Evolutionary conservation across 108 stramenopile species (phyloP).

Genomic region (Aurantiochytrium sp.): DNA sequence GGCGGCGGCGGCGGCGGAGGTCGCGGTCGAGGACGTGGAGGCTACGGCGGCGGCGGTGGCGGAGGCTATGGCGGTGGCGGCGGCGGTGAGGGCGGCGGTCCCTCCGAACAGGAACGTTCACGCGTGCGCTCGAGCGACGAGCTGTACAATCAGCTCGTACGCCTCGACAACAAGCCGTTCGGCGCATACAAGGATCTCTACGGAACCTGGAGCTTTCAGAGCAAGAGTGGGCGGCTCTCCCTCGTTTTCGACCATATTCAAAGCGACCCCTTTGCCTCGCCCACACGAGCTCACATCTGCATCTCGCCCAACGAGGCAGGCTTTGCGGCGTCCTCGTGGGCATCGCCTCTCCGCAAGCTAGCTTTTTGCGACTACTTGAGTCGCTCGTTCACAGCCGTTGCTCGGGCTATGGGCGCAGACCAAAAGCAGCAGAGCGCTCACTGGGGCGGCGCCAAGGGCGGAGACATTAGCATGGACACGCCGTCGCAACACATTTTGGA

Average conservation of each 20-base stretch:
- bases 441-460: conserved; percentile 77
- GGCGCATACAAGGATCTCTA: conserved; percentile 80
- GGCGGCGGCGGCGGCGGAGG: neutral
- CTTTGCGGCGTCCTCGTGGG: conserved; percentile 61
- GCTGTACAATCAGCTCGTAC: conserved; percentile 33
- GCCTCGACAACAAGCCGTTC: conserved; percentile 71
- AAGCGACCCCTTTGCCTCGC: conserved; percentile 84
- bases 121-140: no score
- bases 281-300: conserved; percentile 71
- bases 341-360: conserved; percentile 57
- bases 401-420: conserved; percentile 68
- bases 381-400: conserved; percentile 55
- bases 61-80: no score
- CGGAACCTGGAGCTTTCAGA: conserved; percentile 40
- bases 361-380: conserved; percentile 73
- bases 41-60: neutral
- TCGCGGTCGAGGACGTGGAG: neutral
- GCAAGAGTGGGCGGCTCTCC: conserved; percentile 59
- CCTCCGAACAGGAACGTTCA: no score
- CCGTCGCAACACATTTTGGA: conserved; percentile 82
- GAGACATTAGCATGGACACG: conserved; percentile 73
- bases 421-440: conserved; percentile 30
- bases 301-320: conserved; percentile 53
- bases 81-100: no score
- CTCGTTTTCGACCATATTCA: conserved; percentile 74